Base-by-base conservation (phyloP, 2,329 filamentous ascomycete species). In the Diaporthe velutina region DNA sequence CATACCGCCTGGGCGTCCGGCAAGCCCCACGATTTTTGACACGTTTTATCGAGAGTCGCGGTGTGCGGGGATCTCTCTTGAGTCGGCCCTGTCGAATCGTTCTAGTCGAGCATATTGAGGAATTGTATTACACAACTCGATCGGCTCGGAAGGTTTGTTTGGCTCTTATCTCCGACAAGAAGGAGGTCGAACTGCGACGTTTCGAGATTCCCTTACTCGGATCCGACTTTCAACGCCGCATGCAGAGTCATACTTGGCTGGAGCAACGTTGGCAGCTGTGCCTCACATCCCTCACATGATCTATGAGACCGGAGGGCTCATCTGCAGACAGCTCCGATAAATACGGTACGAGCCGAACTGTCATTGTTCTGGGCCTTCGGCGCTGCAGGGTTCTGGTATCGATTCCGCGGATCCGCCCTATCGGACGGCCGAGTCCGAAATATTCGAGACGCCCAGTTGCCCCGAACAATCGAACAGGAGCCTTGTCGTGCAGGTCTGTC, bases 311-410 rank as follows among this genome's bases (percentile, higher is more conserved):
- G 45, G 22, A 52, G n/a, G 22, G 13, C 38, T 38, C 33, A 40
- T 52, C 22, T 67, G 45, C 64, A 28, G 33, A 10, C 64, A 52
- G 42, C 45, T 52, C 64, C 61, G 61, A 67, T 52, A 52, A 50
- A 38, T 52, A 67, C 45, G 61, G 61, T 50, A 67, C 61, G 45
- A 67, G 61, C 61, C 64, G 64, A 52, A 52, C 45, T 52, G 48
- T 38, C 64, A 35, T 50, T 50, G 61, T 38, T 68, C 64, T 67
- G 30, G 64, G 30, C 64, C 64, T 5, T 25, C 30, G n/a, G 64
- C 19, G 13, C 9, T 67, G 64, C 64, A 67, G 45, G 30, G 64
- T 38, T 67, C 45, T 54, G 48, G 45, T 40, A 38, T 68, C 33
- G 10, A 19, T 50, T 40, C 64, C 15, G 33, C 48, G 64, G 61